Base-by-base conservation (phyloP, 2,329 filamentous ascomycete species). In the Intubia oerlemansii region DNA sequence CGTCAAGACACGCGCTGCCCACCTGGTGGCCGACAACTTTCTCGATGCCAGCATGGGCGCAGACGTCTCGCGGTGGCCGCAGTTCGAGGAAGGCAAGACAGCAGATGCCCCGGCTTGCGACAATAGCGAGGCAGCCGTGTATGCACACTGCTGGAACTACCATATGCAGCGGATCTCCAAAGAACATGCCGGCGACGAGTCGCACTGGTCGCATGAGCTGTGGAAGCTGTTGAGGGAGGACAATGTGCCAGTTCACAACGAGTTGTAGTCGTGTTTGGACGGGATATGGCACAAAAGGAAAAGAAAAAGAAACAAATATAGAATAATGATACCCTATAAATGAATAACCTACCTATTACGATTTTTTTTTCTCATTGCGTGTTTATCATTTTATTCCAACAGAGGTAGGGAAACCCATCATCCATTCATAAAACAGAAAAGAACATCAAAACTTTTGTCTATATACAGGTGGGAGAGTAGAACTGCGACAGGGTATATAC, bases 1-100 rank as follows among this genome's bases (percentile, higher is more conserved):
- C 2, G 56, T 62, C 5, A 56, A 62, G 41, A 56, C 54, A 33
- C 66, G 61, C 40, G 58, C 62, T 15, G 65, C 60, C 2, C 54
- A 66, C 34, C 52, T 75, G 32, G 55, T 73, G 17, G 53, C 63
- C 19, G 71, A 77, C 41, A 69, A 58, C 34, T 77, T 76, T 41
- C 49, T 77, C n/a, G 70, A 77, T 40, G 57, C 61, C 35, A 56
- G 62, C 32, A 68, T 72, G 56, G 67, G 68, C 23, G 68, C 68
- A 3, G 50, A 52, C 15, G 36, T 59, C 12, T 63, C 65, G 0
- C 48, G 64, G 35, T 74, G 66, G 66, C 66, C 66, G 0, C 24
- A 9, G 12, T 18, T 18, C 3, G 18, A 33, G 37, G 12, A 38
- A 38, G 8, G 44, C 42, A 15, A 47, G 10, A 14, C 15, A 9